phyloP scores from a whole-genome alignment of 73 alveolate genomes.

The Tetrahymena malaccensis region DNA sequence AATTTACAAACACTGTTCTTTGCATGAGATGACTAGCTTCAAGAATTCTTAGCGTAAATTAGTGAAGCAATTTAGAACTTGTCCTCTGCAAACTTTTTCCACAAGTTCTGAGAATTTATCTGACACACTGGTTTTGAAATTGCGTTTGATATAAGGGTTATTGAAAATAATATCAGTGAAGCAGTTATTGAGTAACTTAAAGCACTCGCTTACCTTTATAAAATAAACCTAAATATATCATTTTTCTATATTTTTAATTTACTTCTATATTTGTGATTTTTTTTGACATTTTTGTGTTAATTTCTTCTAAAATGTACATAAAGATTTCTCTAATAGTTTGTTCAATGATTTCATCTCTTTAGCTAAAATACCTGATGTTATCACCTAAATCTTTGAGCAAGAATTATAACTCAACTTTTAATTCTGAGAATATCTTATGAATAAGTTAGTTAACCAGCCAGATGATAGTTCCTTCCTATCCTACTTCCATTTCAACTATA shows the following conservation, averaged over 20 bases:
- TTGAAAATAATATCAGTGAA: slow-evolving; percentile 10
- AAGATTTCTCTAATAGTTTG: slow-evolving; percentile 7
- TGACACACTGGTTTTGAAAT: slow-evolving; percentile 12
- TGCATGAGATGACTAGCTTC: not conserved
- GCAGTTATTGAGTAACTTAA: not conserved
- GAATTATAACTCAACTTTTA: not conserved
- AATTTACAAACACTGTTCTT: not conserved
- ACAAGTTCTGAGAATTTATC: slow-evolving; percentile 31
- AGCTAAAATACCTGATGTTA: slow-evolving; percentile 1
- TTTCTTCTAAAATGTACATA: slow-evolving; percentile 12
- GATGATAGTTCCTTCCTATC: not conserved
- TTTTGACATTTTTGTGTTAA: slow-evolving; percentile 16
- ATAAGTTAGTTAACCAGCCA: not conserved
- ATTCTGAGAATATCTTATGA: not conserved
- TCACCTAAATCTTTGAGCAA: not conserved
- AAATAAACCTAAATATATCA: not conserved
- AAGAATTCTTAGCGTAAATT: slow-evolving; percentile 19
- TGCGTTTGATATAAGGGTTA: not conserved
- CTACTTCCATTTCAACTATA: not conserved
- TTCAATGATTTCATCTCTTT: slow-evolving; percentile 6
- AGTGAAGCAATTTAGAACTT: slow-evolving; percentile 27
- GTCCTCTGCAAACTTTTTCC: slow-evolving; percentile 33
- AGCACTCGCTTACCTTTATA: not conserved
- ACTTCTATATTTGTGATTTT: slow-evolving; percentile 8
- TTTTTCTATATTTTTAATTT: slow-evolving; percentile 5